These are phyloP conservation scores for Lasiosphaeria ovina DNA, from an alignment of 495 filamentous ascomycete genomes.

Conservation along the genomic window DNA sequence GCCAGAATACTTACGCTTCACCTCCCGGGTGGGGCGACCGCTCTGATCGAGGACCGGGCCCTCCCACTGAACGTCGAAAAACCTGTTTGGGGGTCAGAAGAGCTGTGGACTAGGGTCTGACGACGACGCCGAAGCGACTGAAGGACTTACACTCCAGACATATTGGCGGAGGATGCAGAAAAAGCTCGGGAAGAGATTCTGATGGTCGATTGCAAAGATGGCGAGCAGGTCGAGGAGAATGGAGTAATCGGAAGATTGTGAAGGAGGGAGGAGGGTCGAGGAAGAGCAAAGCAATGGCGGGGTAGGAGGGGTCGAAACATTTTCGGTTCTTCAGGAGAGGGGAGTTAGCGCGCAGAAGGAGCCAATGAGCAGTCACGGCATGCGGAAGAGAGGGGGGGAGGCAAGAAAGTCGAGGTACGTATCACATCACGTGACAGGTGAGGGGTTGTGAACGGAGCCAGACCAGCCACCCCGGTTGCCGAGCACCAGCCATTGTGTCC, in stretches of 20 bases:
- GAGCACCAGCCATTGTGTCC: conserved; percentile 3
- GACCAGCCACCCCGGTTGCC: conserved; percentile 9
- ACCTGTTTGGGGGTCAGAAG: conserved; percentile 24
- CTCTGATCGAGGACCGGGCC: conserved; percentile 60
- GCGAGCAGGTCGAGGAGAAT: conserved; percentile 28
- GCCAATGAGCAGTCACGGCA: conserved; percentile 25
- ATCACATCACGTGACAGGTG: conserved; percentile 21
- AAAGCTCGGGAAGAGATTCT: conserved; percentile 33
- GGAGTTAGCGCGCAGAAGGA: conserved; percentile 22
- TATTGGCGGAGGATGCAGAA: conserved; percentile 29
- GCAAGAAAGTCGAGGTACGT: conserved; percentile 5
- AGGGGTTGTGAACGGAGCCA: background rate
- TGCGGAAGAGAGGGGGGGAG: conserved; percentile 7
- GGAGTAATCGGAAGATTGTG: conserved; percentile 30
- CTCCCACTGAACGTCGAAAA: conserved; percentile 56
- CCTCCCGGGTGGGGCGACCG: conserved; percentile 54
- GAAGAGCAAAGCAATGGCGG: conserved; percentile 41
- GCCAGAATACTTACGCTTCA: conserved; percentile 57
- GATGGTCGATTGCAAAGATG: conserved; percentile 25
- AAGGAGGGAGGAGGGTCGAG: conserved; percentile 42
- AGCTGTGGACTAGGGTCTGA: background rate
- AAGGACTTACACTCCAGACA: conserved; percentile 9
- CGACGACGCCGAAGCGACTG: background rate
- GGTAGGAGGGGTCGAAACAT: conserved; percentile 46
- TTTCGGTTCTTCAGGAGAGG: conserved; percentile 29